A percentile compares a stretch with the other conserved stretches of the same genome.
Evolutionary conservation across 139 green algal genomes (phyloP).

Genomic region (Medakamo hakoo): DNA sequence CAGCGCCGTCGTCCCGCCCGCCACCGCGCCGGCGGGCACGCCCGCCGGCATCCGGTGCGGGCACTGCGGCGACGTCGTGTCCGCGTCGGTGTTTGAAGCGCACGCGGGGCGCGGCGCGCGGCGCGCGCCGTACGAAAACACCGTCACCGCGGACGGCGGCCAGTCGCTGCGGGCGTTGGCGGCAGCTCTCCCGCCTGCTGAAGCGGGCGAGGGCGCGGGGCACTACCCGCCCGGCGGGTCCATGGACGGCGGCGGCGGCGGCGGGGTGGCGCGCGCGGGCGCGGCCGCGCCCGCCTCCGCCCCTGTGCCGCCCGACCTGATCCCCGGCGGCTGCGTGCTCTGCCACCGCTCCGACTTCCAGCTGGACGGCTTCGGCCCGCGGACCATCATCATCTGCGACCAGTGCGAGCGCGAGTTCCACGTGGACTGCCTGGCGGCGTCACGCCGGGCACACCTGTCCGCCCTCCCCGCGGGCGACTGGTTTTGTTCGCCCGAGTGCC

Average conservation of each 20-base stretch:
- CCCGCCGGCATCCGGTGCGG: slow-evolving; percentile 61
- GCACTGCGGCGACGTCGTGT: slow-evolving; percentile 55
- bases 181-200: slow-evolving; percentile 11
- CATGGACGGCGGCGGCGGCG: not conserved
- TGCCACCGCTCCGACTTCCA: slow-evolving; percentile 54
- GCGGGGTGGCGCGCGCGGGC: not conserved
- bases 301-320: slow-evolving; percentile 16
- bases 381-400: slow-evolving; percentile 89
- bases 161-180: slow-evolving; percentile 32
- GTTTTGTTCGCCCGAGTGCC: slow-evolving; percentile 68
- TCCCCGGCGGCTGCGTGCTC: slow-evolving; percentile 60
- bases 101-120: slow-evolving; percentile 45
- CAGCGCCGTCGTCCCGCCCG: slow-evolving; percentile 18
- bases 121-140: slow-evolving; percentile 66
- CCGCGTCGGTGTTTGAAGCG: slow-evolving; percentile 64
- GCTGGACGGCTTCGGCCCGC: slow-evolving; percentile 51
- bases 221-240: not conserved
- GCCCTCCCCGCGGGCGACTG: slow-evolving; percentile 55
- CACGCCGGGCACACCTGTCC: slow-evolving; percentile 26
- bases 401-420: slow-evolving; percentile 93
- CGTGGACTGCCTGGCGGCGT: slow-evolving; percentile 50
- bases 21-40: slow-evolving; percentile 5
- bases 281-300: not conserved
- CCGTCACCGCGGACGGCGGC: slow-evolving; percentile 39
- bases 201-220: not conserved